Evolutionary conservation across 202 grass and related monocot genomes (phyloP), one percentile per base, ranked within the genome.

Genomic region (Carex arenaria): DNA sequence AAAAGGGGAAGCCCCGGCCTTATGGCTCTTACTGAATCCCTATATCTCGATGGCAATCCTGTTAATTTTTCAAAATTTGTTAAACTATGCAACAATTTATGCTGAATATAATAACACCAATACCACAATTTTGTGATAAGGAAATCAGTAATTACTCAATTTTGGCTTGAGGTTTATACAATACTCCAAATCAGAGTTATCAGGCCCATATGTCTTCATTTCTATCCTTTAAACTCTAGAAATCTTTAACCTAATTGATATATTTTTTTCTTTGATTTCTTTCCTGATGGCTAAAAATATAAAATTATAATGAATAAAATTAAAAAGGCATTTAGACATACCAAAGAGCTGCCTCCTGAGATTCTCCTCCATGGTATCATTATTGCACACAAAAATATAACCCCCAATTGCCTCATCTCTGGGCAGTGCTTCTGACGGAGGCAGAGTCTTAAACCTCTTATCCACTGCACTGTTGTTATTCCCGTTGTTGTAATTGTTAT

Each of bases 341-440:
- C 96, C 96, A 85, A 98, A 98, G 42, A 98, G 96, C 84, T 98
- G 86, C 53, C 96, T 89, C 53, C 84, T 83, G 85, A 98, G 96
- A 85, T 98, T 95, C 83, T 99, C 96, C 62, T 95, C 91, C 96
- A 99, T 95, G 84, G 96, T 95, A 77, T 98, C 95, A 83, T 98
- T 98, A 87, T 98, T 98, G 81, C 95, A 98, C 84, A 98, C 95
- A 65, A 98, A 98, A 84, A 98, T 98, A 69, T 98, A 98, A 1
- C 95, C 95, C 4, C 95, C 95, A 61, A 98, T 87, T 14, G 93
- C 86, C 85, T 95, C 89, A 77, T 89, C 85, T 74, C 91, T 42
- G 0, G 95, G 95, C 51, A 98, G 91, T 79, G 93, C 89, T 85
- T 98, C 95, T 1, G 91, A 83, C 47, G 91, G 86, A 59, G 95